Conservation (phyloP, 2,329 filamentous ascomycete genomes). For the Fusarium nurragi region DNA sequence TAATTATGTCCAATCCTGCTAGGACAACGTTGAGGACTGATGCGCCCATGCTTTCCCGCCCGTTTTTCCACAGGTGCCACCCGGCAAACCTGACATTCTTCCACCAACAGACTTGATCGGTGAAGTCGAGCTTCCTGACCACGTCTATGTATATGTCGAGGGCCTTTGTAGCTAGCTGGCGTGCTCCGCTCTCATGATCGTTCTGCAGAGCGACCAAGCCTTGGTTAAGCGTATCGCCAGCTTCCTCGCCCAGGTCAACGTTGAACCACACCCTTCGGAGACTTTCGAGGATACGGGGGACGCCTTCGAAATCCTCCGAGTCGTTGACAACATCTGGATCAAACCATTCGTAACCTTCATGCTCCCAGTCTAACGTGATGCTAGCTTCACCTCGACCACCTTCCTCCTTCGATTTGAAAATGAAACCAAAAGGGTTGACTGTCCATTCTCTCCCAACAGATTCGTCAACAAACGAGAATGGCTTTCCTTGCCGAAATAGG, state of each 20-base stretch:
- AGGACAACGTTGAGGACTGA: conserved; percentile 64
- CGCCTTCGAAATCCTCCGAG: conserved; percentile 58
- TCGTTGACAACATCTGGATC: conserved; percentile 61
- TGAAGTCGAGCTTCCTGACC: conserved; percentile 48
- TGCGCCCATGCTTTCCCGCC: conserved; percentile 72
- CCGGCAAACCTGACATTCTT: conserved; percentile 61
- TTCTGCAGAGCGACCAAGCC: conserved; percentile 61
- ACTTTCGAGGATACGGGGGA: conserved; percentile 67
- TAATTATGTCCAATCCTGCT: conserved; percentile 55
- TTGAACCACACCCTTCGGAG: conserved; percentile 69
- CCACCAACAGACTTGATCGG: conserved; percentile 60
- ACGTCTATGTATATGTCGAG: conserved; percentile 61
- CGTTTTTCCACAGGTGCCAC: conserved; percentile 73
- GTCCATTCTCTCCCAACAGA: conserved; percentile 67
- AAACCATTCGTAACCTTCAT: conserved; percentile 67
- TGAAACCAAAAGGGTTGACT: conserved; percentile 70
- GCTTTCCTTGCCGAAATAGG: conserved; percentile 66
- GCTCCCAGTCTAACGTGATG: conserved; percentile 70
- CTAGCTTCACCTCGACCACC: conserved; percentile 52
- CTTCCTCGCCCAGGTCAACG: conserved; percentile 57
- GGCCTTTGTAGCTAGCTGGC: conserved; percentile 65
- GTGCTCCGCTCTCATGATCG: conserved; percentile 68
- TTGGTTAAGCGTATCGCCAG: conserved; percentile 55
- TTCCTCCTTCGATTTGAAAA: conserved; percentile 51
- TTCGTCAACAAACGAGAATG: conserved; percentile 65